Evolutionary conservation across 768 basidiomycete species (phyloP), one percentile per base, ranked within the genome.

Genomic region (Serpula lacrymans): DNA sequence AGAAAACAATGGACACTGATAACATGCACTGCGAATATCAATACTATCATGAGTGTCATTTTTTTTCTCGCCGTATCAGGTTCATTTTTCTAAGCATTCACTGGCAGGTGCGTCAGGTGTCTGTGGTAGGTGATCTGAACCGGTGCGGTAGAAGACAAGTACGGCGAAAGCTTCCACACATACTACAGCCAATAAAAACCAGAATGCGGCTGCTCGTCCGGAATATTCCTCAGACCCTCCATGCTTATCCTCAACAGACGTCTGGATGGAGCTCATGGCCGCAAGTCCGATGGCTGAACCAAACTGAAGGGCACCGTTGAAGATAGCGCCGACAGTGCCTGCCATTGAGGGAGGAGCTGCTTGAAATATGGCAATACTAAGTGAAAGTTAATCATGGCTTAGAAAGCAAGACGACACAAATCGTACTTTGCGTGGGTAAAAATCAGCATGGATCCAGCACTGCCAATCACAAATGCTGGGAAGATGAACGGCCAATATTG

Each of bases 261-360:
- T 14, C 53, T 67, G 58, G 48, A 73, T 70, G 13, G 67, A 69
- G 18, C 64, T 64, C 12, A 74, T 60, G 36, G 68, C 62, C n/a
- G 74, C 68, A 29, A 69, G 54, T 5, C 70, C 72, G 25, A 70
- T 58, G 1, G 74, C 74, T 9, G 62, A 61, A 24, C 71, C 71
- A 39, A 72, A 58, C 54, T 76, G 72, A 11, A 73, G 61, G 8
- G 68, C 67, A 34, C 64, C 60, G 46, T 69, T 73, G 65, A 72
- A 72, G 21, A 75, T 65, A 23, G 72, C 74, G 23, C 69, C 70
- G 28, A 73, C 65, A 10, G 68, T 69, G 31, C 74, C 74, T 3
- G 71, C 65, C 33, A 68, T 64, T 10, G 57, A 54, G 8, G 67
- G 44, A 6, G 70, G 69, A 13, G 69, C 68, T 36, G 64, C 64